Evolutionary conservation across 768 basidiomycete genomes (phyloP).

Genomic region (Crassisporium funariophilum): DNA sequence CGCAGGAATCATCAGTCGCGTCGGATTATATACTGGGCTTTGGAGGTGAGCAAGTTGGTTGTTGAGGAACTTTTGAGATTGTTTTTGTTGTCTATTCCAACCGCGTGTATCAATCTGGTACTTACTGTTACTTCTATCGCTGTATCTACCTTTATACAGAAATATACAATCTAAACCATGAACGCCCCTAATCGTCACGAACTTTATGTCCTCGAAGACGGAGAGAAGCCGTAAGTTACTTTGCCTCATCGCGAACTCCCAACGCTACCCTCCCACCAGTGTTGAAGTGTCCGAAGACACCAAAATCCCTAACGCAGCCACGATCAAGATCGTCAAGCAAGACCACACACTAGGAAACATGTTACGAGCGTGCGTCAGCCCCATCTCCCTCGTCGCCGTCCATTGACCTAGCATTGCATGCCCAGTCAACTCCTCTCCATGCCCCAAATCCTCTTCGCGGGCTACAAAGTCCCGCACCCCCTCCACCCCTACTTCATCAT

Average conservation of each 20-base stretch:
- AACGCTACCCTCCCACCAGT: slow-evolving; percentile 40
- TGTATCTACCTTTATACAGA: slow-evolving; percentile 14
- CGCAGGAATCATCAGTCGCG: too few species aligned
- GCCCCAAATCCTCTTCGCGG: slow-evolving; percentile 90
- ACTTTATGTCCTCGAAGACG: slow-evolving; percentile 88
- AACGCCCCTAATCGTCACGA: slow-evolving; percentile 96
- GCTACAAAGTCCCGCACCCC: slow-evolving; percentile 97
- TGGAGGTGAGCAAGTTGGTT: not conserved
- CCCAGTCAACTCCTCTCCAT: slow-evolving; percentile 88
- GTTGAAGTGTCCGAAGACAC: slow-evolving; percentile 93
- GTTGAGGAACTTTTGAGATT: too few species aligned
- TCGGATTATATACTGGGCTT: too few species aligned
- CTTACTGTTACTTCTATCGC: slow-evolving; percentile 17
- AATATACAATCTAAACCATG: slow-evolving; percentile 45
- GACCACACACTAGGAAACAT: slow-evolving; percentile 97
- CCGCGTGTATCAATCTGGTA: slow-evolving; percentile 14
- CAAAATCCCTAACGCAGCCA: slow-evolving; percentile 97
- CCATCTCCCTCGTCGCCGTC: slow-evolving; percentile 1
- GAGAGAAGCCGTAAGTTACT: slow-evolving; percentile 87
- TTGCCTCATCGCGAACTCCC: slow-evolving; percentile 13
- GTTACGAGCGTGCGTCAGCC: slow-evolving; percentile 74
- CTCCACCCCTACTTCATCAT: slow-evolving; percentile 92
- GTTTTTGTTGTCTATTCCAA: too few species aligned
- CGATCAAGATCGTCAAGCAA: slow-evolving; percentile 92
- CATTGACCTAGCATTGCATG: slow-evolving; percentile 1